Evolutionary conservation across 768 basidiomycete genomes (phyloP), one percentile per base, ranked within the genome.

Genomic region (Daedalea quercina): DNA sequence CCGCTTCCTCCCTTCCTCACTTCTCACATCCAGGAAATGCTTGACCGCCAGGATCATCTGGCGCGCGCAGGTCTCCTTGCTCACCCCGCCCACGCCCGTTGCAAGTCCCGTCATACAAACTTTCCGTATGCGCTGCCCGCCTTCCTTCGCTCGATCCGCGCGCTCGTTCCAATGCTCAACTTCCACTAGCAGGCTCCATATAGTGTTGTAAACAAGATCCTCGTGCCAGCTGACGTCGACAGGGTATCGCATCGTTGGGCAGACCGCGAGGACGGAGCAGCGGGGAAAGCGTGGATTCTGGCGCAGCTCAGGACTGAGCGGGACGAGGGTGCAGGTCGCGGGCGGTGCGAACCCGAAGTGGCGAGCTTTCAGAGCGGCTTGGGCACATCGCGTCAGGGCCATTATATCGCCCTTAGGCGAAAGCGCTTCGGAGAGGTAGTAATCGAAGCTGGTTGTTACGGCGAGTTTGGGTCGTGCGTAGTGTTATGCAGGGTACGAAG

Each of bases 181-280:
- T 47, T 60, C 57, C 20, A 55, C 59, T 3, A 68, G 55, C 20
- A 70, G 52, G 35, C 54, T 55, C 70, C 67, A 71, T 62, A 67
- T 65, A 17, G 55, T 61, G 43, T 70, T 66, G 57, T 69, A 70
- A 20, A 69, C 67, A 26, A 71, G 58, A 50, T 68, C 69, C 26
- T 58, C 55, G 33, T 70, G 63, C 70, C 69, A 70, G 24, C 48
- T 44, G 4, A 65, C 47, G 17, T 59, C 54, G 19, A 55, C 54
- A 22, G 68, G 68, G 31, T 54, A 51, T 47, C 67, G 66, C 70
- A 70, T 70, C 23, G 67, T 68, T 3, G 66, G 69, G 23, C 62
- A 56, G 31, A 71, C 57, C 4, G 67, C 68, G n/a, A 70, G 65
- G 55, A 4, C 60, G 26, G 40, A 11, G 44, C 44, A 46, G 44